Evolutionary conservation across 768 basidiomycete species (phyloP).

Genomic region (Saitozyma sp.): DNA sequence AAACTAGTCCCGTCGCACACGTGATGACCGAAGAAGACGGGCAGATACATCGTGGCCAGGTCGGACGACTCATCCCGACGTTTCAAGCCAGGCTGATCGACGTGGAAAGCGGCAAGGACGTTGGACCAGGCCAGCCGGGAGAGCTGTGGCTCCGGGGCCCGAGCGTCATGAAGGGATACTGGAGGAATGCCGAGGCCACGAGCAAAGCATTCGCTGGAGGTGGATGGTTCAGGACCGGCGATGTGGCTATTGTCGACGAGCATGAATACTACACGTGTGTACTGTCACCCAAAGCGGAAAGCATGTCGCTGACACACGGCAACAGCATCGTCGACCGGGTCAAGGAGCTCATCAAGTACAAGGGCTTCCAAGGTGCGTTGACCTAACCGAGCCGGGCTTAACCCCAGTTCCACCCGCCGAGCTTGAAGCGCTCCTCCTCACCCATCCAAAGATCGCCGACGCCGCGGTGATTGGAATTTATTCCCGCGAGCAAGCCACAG

Average conservation of each 20-base stretch:
- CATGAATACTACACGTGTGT: conserved; percentile 73
- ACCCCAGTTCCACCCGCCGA: conserved; percentile 76
- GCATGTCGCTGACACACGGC: no score
- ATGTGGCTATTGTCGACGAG: conserved; percentile 66
- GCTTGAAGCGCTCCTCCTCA: conserved; percentile 71
- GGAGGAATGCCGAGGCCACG: conserved; percentile 71
- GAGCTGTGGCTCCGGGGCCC: conserved; percentile 83
- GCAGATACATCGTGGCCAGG: conserved; percentile 50
- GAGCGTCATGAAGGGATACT: conserved; percentile 81
- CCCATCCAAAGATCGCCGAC: conserved; percentile 74
- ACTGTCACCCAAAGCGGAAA: no score
- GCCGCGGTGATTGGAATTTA: conserved; percentile 77
- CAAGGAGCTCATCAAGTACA: conserved; percentile 55
- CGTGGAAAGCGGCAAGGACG: conserved; percentile 61
- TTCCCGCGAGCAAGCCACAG: conserved; percentile 68
- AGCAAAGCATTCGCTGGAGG: conserved; percentile 62
- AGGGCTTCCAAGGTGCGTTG: conserved; percentile 71
- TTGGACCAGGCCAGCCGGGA: conserved; percentile 63
- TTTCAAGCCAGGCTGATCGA: conserved; percentile 71
- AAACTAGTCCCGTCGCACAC: conserved; percentile 73
- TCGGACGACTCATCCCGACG: conserved; percentile 71
- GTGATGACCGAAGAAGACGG: conserved; percentile 57
- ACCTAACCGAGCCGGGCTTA: conserved; percentile 49
- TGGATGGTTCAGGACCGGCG: conserved; percentile 83
- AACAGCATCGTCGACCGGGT: conserved; percentile 49